Percentiles rank a stretch among this genome's conserved stretches.
Conservation (phyloP, 148 eudicot genomes). For the Vaccinium myrtillus region DNA sequence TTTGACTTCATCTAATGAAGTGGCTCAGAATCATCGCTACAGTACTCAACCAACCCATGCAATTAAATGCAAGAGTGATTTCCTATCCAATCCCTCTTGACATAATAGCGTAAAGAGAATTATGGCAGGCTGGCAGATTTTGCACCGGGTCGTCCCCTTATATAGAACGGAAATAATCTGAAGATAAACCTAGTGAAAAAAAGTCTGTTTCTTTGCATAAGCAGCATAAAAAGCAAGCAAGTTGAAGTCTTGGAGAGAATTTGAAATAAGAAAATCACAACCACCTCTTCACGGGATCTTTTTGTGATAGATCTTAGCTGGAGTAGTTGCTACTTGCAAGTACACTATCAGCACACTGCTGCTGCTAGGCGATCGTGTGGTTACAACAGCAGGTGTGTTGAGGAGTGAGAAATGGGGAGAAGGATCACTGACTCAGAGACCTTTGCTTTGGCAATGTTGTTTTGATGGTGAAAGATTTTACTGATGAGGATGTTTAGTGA, state of each 20-base stretch:
- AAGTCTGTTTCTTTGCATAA: background rate
- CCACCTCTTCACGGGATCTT: background rate
- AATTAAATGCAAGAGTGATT: background rate
- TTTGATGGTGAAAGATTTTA: background rate
- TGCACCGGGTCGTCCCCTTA: background rate
- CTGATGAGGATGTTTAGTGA: background rate
- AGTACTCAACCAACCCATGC: background rate
- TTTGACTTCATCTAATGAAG: background rate
- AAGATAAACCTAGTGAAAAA: background rate
- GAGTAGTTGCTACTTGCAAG: background rate
- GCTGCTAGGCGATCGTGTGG: background rate
- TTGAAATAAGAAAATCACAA: background rate
- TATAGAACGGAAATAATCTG: background rate
- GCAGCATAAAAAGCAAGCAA: background rate
- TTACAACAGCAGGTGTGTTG: background rate
- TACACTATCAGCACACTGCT: background rate
- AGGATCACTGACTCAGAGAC: background rate
- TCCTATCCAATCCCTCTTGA: background rate
- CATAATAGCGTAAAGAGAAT: background rate
- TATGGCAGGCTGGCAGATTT: background rate
- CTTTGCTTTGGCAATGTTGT: background rate
- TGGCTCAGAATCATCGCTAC: background rate
- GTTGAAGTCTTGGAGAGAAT: background rate
- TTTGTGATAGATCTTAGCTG: background rate
- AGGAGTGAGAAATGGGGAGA: background rate